These are phyloP conservation scores for Colletotrichum salicis DNA, from an alignment of 2,329 filamentous ascomycete genomes.

Conservation along the genomic window DNA sequence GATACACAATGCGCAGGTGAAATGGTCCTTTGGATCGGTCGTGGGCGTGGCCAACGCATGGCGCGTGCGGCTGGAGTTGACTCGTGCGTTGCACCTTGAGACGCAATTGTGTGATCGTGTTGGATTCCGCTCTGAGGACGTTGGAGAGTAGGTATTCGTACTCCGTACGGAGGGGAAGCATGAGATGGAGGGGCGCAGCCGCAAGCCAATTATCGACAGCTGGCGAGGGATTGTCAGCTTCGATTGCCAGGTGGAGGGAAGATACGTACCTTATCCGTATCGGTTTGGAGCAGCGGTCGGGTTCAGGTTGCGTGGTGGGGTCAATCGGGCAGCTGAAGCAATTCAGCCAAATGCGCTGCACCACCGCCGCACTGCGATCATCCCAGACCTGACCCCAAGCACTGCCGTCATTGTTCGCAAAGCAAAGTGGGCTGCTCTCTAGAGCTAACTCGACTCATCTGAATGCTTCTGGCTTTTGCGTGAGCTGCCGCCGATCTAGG, in stretches of 20 bases:
- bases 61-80: conserved; percentile 25
- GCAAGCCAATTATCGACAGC: background rate
- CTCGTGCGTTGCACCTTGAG: background rate
- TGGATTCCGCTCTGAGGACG: background rate
- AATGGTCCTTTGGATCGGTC: conserved; percentile 20
- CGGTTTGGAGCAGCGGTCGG: background rate
- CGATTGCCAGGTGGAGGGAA: background rate
- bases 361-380: background rate
- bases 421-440: background rate
- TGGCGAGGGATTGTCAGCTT: conserved; percentile 3
- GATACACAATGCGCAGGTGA: conserved; percentile 21
- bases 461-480: background rate
- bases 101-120: background rate
- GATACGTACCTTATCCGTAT: background rate
- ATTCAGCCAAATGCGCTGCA: background rate
- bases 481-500: background rate
- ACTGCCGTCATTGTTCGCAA: background rate
- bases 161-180: background rate
- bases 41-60: conserved; percentile 29
- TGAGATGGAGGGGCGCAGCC: background rate
- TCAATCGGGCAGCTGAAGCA: conserved; percentile 16
- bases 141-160: background rate
- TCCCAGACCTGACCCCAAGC: background rate
- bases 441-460: background rate
- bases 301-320: conserved; percentile 2